Conservation (phyloP, 2,329 filamentous ascomycete genomes). For the Diplodia seriata region DNA sequence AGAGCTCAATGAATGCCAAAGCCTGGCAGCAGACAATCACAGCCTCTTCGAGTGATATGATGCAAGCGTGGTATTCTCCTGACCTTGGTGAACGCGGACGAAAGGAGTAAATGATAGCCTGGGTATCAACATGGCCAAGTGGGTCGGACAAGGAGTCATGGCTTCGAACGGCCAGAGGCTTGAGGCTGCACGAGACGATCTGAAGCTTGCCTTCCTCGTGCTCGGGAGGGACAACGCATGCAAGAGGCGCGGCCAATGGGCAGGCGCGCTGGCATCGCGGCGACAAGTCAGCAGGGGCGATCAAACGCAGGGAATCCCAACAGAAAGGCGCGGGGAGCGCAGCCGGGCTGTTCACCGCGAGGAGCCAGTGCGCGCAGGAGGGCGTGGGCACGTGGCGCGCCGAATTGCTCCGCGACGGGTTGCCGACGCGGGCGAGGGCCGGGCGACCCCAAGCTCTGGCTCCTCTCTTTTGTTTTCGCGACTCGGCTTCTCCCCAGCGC, state of each 20-base stretch:
- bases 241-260: conserved; percentile 2
- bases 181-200: background rate
- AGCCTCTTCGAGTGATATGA: background rate
- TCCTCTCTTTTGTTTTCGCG: conserved; percentile 30
- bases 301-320: conserved; percentile 21
- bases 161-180: conserved; percentile 10
- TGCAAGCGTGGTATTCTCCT: conserved; percentile 17
- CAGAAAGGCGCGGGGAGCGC: conserved; percentile 22
- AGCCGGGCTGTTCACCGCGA: conserved; percentile 22
- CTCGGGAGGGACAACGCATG: conserved; percentile 8
- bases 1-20: too few species aligned
- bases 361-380: conserved; percentile 27
- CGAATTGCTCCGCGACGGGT: conserved; percentile 27
- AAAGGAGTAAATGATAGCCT: conserved; percentile 13
- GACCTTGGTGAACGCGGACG: background rate
- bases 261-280: background rate
- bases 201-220: conserved; percentile 6
- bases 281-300: conserved; percentile 15
- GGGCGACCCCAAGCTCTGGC: background rate
- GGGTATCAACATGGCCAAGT: conserved; percentile 19
- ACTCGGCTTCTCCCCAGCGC: conserved; percentile 15
- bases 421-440: conserved; percentile 13
- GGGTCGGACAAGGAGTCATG: conserved; percentile 22
- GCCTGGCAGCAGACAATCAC: too few species aligned
- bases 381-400: conserved; percentile 23